Evolutionary conservation across 768 basidiomycete genomes (phyloP), one percentile per base, ranked within the genome.

Genomic region (Dacryopinax primogenitus): DNA sequence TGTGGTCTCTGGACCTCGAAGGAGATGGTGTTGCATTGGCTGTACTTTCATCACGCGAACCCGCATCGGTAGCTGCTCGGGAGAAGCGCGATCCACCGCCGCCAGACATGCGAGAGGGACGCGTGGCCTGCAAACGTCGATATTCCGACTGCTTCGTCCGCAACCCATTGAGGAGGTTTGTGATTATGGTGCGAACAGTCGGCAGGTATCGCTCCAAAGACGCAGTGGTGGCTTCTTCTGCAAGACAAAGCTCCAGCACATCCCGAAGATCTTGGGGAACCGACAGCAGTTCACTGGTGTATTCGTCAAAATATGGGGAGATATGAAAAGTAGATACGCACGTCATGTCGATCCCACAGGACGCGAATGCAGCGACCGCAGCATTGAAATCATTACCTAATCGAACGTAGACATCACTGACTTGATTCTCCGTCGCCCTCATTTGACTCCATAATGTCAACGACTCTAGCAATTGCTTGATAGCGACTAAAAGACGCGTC

Each of bases 341-440:
- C 95, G 81, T 79, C 88, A 98, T 97, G 67, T 88, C 84, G 66
- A 99, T 94, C 67, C 86, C 85, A 69, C 86, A 92, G 13, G 82
- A 78, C 1, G 82, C 82, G 73, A 99, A 99, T 0, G 93, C 92
- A 63, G 87, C 83, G 37, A 94, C 90, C 11, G 93, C 93, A 16
- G 84, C 83, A 72, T 97, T 97, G 79, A 99, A 98, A 73, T 96
- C 94, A 75, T 98, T 97, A 26, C 96, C 96, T 26, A 99, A 80
- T 64, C 86, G 84, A 64, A 99, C 96, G 75, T 99, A 99, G 64
- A 96, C 90, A 75, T 97, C 92, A 80, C 93, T 96, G 73, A 99
- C 92, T 69, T 89, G 80, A 44, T 75, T 77, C 73, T 95, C 92
- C 65, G 84, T 79, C 70, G 88, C 81, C 70, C 84, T 80, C 67